Base-by-base conservation (phyloP, 441 rosid genomes). In the Raphanus hybrid region DNA sequence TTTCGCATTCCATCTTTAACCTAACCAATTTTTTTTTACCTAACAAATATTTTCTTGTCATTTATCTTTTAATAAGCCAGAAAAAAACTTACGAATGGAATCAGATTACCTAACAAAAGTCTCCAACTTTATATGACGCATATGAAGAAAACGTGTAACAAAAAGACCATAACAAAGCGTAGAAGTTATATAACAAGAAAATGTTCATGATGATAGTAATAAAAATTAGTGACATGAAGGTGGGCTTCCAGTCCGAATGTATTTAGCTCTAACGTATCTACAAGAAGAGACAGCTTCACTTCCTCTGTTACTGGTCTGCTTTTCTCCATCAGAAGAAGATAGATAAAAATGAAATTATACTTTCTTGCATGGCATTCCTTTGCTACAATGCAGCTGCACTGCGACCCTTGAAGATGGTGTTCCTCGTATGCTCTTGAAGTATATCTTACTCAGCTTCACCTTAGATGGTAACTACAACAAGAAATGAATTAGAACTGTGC, bases 361-460 rank as follows among this genome's bases (percentile, higher is more conserved):
- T 48, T 87, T 86, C 35, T 74, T 74, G 81, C 92, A 91, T 11
- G 92, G 89, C n/a, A 76, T 69, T 2, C n/a, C 64, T 32, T 64
- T 55, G 70, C 91, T 91, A 70, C 93, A 91, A 3, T 74, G 57
- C 20, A 89, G 73, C 34, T 43, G 64, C 11, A 87, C 87, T 0
- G 92, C 92, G 0, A 76, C 64, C 5, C 65, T 27, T 0, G 92
- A 73, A 0, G 39, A 80, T 12, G 93, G 85, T 5, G 88, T 85
- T n/a, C 93, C 96, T 86, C 86, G 75, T 8, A 89, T 86, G 70
- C 87, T 81, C 37, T 70, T 81, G 75, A 79, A 91, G 3, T 74
- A 81, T n/a, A 89, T 60, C 37, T 87, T 89, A 57, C 78, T 72
- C 29, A 91, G 77, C 71, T 85, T 88, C 50, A 89, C 85, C 60